A percentile compares a stretch with the other conserved stretches of the same genome.
Evolutionary conservation across 73 alveolate genomes (phyloP).

Genomic region (Paramecium biaurelia): DNA sequence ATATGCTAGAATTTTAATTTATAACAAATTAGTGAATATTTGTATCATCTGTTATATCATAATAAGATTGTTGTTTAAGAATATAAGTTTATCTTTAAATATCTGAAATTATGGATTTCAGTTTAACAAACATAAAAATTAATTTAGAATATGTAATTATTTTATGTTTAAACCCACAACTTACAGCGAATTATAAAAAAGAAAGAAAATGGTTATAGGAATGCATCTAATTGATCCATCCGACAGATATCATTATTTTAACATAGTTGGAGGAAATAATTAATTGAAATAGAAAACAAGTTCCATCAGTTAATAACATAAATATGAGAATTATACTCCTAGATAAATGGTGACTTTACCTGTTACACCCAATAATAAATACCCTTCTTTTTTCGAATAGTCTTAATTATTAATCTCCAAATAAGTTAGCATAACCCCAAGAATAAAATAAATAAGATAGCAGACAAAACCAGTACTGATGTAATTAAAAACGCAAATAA

Average conservation of each 20-base stretch:
- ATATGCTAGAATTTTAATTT: neutral
- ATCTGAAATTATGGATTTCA: neutral
- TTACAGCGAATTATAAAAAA: neutral
- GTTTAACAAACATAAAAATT: neutral
- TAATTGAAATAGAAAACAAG: neutral
- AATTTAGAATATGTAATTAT: neutral
- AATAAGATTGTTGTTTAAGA: neutral
- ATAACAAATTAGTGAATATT: neutral
- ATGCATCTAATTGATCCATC: neutral
- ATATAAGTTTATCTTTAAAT: neutral
- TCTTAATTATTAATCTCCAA: neutral
- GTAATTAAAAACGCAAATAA: neutral
- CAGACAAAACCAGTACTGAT: neutral
- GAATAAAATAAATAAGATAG: neutral
- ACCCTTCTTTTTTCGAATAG: neutral
- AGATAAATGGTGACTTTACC: neutral
- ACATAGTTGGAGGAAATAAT: neutral
- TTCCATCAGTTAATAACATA: neutral
- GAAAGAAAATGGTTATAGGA: neutral
- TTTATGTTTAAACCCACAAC: conserved; percentile 12
- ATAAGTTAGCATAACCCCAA: neutral
- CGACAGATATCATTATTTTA: neutral
- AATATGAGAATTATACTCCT: neutral
- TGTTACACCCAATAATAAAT: neutral
- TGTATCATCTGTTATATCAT: neutral